A percentile compares a stretch with the other conserved stretches of the same genome.
phyloP scores from a whole-genome alignment of 169 alveolate species.

The Cryptosporidium ubiquitum region DNA sequence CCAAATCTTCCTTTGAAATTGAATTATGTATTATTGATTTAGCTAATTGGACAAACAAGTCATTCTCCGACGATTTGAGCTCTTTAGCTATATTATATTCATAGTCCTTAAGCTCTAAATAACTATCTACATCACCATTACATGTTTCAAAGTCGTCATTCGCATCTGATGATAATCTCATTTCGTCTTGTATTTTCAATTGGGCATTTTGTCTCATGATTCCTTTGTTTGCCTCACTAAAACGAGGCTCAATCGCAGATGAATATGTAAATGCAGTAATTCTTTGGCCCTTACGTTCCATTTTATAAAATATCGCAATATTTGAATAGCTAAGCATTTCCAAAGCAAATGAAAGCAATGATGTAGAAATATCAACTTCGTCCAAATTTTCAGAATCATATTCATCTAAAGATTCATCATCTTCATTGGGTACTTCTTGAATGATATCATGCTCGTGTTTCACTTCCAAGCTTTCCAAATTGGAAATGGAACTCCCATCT shows the following conservation, averaged over 20 bases:
- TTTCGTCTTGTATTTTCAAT: background rate
- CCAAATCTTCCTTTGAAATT: slow-evolving; percentile 44
- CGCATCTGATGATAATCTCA: background rate
- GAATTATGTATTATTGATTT: slow-evolving; percentile 35
- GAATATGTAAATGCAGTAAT: slow-evolving; percentile 66
- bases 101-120: background rate
- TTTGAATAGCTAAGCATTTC: slow-evolving; percentile 71
- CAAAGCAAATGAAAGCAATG: slow-evolving; percentile 43
- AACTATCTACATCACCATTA: background rate
- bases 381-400: background rate
- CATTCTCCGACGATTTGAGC: background rate
- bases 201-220: slow-evolving; percentile 9
- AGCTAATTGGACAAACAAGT: background rate
- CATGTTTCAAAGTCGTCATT: slow-evolving; percentile 8
- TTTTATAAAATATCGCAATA: slow-evolving; percentile 39
- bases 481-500: slow-evolving; percentile 70
- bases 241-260: slow-evolving; percentile 32
- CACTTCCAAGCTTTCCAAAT: slow-evolving; percentile 32
- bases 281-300: slow-evolving; percentile 66
- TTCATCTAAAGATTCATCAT: background rate
- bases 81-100: slow-evolving; percentile 44
- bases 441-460: background rate
- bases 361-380: slow-evolving; percentile 40
- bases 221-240: slow-evolving; percentile 40
- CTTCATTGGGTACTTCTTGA: slow-evolving; percentile 17